Evolutionary conservation across 129 eudicot species (phyloP), one percentile per base, ranked within the genome.

Genomic region (Arctium lappa): DNA sequence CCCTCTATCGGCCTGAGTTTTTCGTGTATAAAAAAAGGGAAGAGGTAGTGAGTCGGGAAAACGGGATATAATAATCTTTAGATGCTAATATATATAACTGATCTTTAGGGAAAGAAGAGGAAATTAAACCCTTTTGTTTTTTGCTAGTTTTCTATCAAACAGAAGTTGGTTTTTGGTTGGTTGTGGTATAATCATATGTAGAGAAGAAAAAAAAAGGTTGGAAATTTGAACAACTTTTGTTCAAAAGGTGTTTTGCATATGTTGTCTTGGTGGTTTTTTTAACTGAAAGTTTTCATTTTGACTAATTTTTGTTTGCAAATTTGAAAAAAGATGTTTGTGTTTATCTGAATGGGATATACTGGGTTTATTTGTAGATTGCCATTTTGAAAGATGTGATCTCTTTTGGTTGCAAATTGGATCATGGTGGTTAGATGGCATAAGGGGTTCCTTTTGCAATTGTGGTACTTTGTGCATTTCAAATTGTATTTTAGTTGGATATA

Each of bases 1-100:
- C 73, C 96, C 98, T 65, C 84, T 94, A 78, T 86, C 94, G 10
- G 76, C 76, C 30, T 92, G 88, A 87, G 31, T 73, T 79, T 77
- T 53, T 76, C 56, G 40, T 84, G 84, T 84, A 84, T 63, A 78
- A 84, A 84, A 40, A 77, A 73, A 79, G 36, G 34, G 44, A 72
- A 40, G 79, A 77, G 86, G 34, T 69, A 38, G 77, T 82, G 73
- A 38, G 72, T 82, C 85, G 69, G 85, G 69, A 83, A 81, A 77
- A 48, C 40, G 75, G 87, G 79, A 72, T 60, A 60, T 60, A 60
- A 60, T 84, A 79, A 66, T 73, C 81, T 72, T 84, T 84, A 74
- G 84, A 42, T 79, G 72, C 75, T 78, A 79, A 65, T 79, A 78
- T 84, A 56, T 72, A 79, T 73, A 84, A 79, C 84, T 69, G 79